phyloP scores from a whole-genome alignment of 2,329 filamentous ascomycete genomes.

The Botrytis tulipae region DNA sequence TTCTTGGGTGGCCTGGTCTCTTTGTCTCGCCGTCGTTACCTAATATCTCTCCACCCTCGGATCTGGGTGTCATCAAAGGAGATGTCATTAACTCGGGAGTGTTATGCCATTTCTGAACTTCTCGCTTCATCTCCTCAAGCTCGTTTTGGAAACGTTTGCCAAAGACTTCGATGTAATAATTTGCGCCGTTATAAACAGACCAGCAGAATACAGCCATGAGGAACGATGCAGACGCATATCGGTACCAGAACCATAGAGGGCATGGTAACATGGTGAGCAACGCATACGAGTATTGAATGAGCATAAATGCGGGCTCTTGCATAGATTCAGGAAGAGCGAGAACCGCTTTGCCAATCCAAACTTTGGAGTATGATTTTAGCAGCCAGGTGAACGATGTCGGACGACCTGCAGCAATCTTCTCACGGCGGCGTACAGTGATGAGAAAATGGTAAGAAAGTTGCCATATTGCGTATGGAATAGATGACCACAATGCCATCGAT shows the following conservation, averaged over 20 bases:
- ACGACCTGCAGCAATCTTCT: slow-evolving; percentile 92
- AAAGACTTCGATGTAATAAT: slow-evolving; percentile 97
- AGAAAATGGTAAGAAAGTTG: slow-evolving; percentile 90
- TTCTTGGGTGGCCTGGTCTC: slow-evolving; percentile 22
- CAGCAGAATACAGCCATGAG: slow-evolving; percentile 82
- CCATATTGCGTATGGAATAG: slow-evolving; percentile 89
- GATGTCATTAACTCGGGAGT: slow-evolving; percentile 49
- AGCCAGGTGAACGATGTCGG: slow-evolving; percentile 98
- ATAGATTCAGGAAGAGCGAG: slow-evolving; percentile 70
- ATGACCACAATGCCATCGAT: slow-evolving; percentile 93
- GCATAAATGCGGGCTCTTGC: slow-evolving; percentile 91
- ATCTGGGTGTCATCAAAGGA: slow-evolving; percentile 43
- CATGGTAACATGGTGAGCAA: slow-evolving; percentile 92
- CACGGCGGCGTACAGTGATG: slow-evolving; percentile 89
- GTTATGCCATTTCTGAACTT: slow-evolving; percentile 85
- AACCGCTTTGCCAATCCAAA: slow-evolving; percentile 83
- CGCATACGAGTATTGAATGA: slow-evolving; percentile 91
- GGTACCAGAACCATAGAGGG: slow-evolving; percentile 90
- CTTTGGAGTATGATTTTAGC: slow-evolving; percentile 83
- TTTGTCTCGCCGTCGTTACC: slow-evolving; percentile 9
- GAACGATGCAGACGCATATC: slow-evolving; percentile 74
- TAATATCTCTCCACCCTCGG: slow-evolving; percentile 25
- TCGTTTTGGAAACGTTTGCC: slow-evolving; percentile 97
- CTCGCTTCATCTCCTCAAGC: slow-evolving; percentile 80
- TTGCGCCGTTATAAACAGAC: slow-evolving; percentile 96